Base-by-base conservation (phyloP, 2,329 filamentous ascomycete genomes). In the Bipolaris victoriae region DNA sequence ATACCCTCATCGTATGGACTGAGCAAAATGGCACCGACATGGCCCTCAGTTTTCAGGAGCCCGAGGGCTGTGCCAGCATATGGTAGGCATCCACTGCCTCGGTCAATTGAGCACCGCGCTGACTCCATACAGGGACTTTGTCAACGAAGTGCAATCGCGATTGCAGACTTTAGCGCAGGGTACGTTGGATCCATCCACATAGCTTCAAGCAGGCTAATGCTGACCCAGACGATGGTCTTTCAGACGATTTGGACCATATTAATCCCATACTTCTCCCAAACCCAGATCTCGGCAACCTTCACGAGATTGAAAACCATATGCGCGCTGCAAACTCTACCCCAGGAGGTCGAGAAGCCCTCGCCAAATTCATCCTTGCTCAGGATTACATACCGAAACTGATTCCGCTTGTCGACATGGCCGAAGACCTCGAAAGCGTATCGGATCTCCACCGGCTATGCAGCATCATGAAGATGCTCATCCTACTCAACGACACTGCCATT, bases 1-100 rank as follows among this genome's bases (percentile, higher is more conserved):
- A 98, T 77, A 99, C 95, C 3, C 86, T 99, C 60, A 98, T 99
- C 61, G 93, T 99, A 60, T 99, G 95, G 95, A 97, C 94, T 37
- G 95, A 98, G 75, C 86, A 88, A 58, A 95, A 88, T 79, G 90
- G 90, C 57, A 88, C 93, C 54, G 95, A 99, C 75, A 98, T 99
- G 95, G 95, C 95, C 41, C 84, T 99, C 62, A 97, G 93, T 75
- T 99, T 99, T 72, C 95, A 99, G 77, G 95, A 99, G 80, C 90
- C 93, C 2, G 95, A 98, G 66, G 95, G 94, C 44, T 99, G 95
- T 78, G 87, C 90, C 18, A 83, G 88, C 62, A 97, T 99, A 76
- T 99, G 95, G 95, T 96, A 79, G 70, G 75, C 57, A 45, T 45
- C 51, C 22, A 52, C 46, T 18, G 24, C 18, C 36, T 24, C 13